Evolutionary conservation across 2,329 filamentous ascomycete species (phyloP), one percentile per base, ranked within the genome.

Genomic region (Cercospora sp.): DNA sequence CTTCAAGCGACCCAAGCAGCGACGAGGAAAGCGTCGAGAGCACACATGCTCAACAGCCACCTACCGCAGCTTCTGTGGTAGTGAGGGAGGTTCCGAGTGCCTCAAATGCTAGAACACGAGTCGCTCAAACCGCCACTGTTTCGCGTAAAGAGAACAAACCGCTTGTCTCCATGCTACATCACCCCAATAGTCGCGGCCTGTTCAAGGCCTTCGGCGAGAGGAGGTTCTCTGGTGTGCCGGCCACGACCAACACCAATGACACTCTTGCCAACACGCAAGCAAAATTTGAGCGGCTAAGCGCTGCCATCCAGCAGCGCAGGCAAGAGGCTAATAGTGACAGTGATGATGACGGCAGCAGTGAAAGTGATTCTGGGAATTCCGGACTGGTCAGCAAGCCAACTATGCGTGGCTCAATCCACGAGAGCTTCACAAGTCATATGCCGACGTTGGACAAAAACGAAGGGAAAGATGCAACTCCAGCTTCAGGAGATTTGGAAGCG

Each of bases 391-490:
- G 32, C 10, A 63, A 66, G 34, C 60, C 57, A 1, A 12, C 9
- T 0, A 18, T 65, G 12, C 59, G 60, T 10, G 69, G 69, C n/a
- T 71, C 69, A 18, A 49, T 69, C 40, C 55, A 61, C 5, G 67
- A 71, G 43, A 69, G 67, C 57, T 68, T 67, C 40, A 66, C 63
- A 45, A 32, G 26, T 28, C 57, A n/a, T 12, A 53, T 37, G 30
- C 26, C 28, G 28, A 61, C 5, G 5, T 24, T 3, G 10, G n/a
- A 37, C 18, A 26, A 28, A 16, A 28, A 37, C 12, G 64, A 61
- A 24, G 43, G 16, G 5, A 9, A 40, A 4, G 26, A 2, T 7
- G 16, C 55, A 16, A 26, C 24, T 24, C n/a, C 32, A 7, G 53
- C 8, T 24, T 6, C 13, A 12, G 53, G 21, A 24, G 34, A 40